Percentiles rank a stretch among this genome's conserved stretches.
Evolutionary conservation across 495 filamentous ascomycete species (phyloP).

Genomic region (Pseudevernia furfuracea): DNA sequence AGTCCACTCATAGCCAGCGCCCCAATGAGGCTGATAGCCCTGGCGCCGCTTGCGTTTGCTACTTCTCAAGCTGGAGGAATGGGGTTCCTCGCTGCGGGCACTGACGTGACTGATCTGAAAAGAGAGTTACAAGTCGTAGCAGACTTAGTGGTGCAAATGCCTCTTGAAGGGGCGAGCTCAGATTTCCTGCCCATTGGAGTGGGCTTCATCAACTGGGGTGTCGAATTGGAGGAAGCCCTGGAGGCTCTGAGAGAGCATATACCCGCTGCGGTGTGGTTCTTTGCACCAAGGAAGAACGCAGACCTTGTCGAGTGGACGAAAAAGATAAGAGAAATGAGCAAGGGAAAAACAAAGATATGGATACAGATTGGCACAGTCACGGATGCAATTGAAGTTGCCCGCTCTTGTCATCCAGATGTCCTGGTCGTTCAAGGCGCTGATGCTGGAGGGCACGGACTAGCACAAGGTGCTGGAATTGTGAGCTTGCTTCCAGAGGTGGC

Average conservation of each 20-base stretch:
- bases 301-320: slow-evolving; percentile 48
- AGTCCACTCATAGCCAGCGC: slow-evolving; percentile 53
- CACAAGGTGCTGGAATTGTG: slow-evolving; percentile 46
- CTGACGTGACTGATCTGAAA: slow-evolving; percentile 28
- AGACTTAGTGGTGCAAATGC: slow-evolving; percentile 17
- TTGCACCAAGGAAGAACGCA: slow-evolving; percentile 43
- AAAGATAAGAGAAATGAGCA: slow-evolving; percentile 34
- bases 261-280: slow-evolving; percentile 62
- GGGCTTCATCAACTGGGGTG: slow-evolving; percentile 50
- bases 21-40: slow-evolving; percentile 61
- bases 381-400: slow-evolving; percentile 44
- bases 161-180: slow-evolving; percentile 8
- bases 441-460: slow-evolving; percentile 68
- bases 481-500: slow-evolving; percentile 47
- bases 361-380: slow-evolving; percentile 59
- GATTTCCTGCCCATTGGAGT: slow-evolving; percentile 49
- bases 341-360: slow-evolving; percentile 49
- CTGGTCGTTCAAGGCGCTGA: slow-evolving; percentile 65
- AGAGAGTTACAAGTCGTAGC: slow-evolving; percentile 26
- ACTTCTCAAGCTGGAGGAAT: slow-evolving; percentile 57
- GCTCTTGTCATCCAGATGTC: slow-evolving; percentile 45
- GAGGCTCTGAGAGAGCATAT: slow-evolving; percentile 36
- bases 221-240: slow-evolving; percentile 35
- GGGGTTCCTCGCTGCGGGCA: slow-evolving; percentile 38
- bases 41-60: slow-evolving; percentile 46